Evolutionary conservation across 768 basidiomycete species (phyloP).

Genomic region (Pulveroboletus sp.): DNA sequence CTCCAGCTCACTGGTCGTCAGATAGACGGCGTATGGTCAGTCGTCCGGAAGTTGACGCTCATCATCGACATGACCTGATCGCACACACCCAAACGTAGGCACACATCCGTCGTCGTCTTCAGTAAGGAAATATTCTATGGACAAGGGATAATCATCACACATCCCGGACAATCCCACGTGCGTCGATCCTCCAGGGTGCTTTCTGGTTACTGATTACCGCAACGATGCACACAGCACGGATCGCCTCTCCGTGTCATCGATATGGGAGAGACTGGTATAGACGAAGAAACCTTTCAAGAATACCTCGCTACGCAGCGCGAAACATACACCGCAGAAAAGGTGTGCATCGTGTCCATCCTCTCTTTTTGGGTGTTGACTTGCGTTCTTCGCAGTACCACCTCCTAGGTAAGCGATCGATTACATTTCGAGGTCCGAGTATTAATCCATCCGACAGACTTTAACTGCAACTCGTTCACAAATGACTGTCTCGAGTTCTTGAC

Average conservation of each 20-base stretch:
- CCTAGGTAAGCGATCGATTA: conserved; percentile 47
- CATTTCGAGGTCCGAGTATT: not conserved
- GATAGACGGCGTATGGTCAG: conserved; percentile 90
- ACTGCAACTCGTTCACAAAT: conserved; percentile 93
- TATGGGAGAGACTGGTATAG: conserved; percentile 76
- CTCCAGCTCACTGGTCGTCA: conserved; percentile 79
- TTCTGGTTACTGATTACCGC: not conserved
- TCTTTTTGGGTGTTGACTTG: not conserved
- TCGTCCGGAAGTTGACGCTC: conserved; percentile 5
- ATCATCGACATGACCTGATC: conserved; percentile 2
- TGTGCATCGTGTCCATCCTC: conserved; percentile 30
- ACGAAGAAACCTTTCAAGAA: conserved; percentile 81
- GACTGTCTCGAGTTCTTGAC: conserved; percentile 86
- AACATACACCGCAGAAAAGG: conserved; percentile 88
- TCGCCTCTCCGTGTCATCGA: conserved; percentile 64
- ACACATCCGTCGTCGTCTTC: conserved; percentile 88
- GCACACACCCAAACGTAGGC: conserved; percentile 47
- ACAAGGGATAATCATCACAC: conserved; percentile 69
- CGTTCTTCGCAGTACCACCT: conserved; percentile 65
- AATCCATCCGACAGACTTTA: conserved; percentile 58
- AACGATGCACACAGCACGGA: conserved; percentile 66
- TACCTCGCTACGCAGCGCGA: conserved; percentile 72
- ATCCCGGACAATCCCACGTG: conserved; percentile 81
- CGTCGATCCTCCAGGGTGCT: conserved; percentile 25
- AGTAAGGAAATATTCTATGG: conserved; percentile 89